Conservation (phyloP, 2,329 filamentous ascomycete species). For the Penicillium italicum region DNA sequence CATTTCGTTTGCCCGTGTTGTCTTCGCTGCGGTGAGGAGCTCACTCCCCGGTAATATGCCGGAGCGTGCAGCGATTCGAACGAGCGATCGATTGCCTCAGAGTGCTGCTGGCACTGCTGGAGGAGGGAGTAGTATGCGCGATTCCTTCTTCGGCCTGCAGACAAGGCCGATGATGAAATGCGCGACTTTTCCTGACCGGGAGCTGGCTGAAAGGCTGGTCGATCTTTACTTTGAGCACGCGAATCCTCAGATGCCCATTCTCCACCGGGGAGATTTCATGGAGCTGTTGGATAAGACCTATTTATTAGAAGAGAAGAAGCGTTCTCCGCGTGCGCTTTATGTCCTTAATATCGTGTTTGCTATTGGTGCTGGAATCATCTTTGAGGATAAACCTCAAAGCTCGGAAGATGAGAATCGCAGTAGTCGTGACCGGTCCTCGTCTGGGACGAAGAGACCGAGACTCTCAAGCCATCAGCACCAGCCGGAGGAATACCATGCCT, state of each 20-base stretch:
- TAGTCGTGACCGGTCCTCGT: constrained; percentile 25
- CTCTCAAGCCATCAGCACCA: constrained; percentile 62
- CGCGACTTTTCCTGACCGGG: constrained; percentile 75
- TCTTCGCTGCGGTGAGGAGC: constrained; percentile 87
- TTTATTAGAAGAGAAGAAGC: constrained; percentile 60
- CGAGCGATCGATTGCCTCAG: constrained; percentile 53
- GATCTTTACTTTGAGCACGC: constrained; percentile 92
- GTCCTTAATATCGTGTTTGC: constrained; percentile 96
- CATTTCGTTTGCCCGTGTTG: constrained; percentile 89
- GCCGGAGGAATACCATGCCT: constrained; percentile 94
- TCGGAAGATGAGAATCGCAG: constrained; percentile 25
- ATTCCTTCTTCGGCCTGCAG: constrained; percentile 95
- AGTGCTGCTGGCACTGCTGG: constrained; percentile 45
- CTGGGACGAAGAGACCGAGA: constrained; percentile 49
- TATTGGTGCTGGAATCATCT: constrained; percentile 89
- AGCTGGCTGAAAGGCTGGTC: constrained; percentile 68
- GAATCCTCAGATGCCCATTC: constrained; percentile 90
- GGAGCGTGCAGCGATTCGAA: constrained; percentile 60
- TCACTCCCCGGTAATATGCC: constrained; percentile 58
- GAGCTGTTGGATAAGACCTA: constrained; percentile 81
- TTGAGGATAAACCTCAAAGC: constrained; percentile 50
- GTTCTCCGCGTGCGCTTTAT: constrained; percentile 80
- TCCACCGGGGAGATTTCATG: constrained; percentile 88
- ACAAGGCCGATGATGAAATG: constrained; percentile 83
- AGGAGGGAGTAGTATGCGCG: constrained; percentile 77